These are phyloP conservation scores for Spathaspora hagerdaliae DNA, from an alignment of 805 yeast genomes.

Conservation along the genomic window DNA sequence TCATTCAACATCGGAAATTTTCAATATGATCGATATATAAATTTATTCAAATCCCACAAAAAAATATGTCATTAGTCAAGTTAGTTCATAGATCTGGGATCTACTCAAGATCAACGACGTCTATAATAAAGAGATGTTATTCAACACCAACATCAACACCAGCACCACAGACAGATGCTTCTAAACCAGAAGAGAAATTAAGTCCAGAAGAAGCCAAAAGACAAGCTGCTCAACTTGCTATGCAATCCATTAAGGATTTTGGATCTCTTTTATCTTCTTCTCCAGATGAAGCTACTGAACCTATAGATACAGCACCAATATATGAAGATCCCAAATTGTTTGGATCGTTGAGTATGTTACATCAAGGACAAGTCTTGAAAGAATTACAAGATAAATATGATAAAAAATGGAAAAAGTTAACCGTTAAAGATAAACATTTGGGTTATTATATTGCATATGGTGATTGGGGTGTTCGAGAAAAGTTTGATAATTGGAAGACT, in stretches of 20 bases:
- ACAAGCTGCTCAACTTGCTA: conserved; percentile 37
- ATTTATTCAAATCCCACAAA: too few relatives aligned
- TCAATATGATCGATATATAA: too few relatives aligned
- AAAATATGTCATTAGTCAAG: background rate
- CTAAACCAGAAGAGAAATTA: conserved; percentile 2
- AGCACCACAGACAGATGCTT: too few relatives aligned
- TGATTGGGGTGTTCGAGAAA: conserved; percentile 65
- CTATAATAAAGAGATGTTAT: background rate
- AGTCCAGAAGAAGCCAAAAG: conserved; percentile 13
- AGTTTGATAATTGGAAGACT: conserved; percentile 45
- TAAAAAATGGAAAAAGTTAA: conserved; percentile 52
- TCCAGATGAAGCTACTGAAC: conserved; percentile 39
- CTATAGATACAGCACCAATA: conserved; percentile 44
- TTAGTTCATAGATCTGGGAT: background rate
- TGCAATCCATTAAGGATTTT: conserved; percentile 38
- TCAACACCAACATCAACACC: background rate
- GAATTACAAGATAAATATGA: conserved; percentile 49
- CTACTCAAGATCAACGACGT: background rate
- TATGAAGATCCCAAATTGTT: conserved; percentile 33
- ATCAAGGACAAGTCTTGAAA: conserved; percentile 53
- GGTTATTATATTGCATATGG: conserved; percentile 66
- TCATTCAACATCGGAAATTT: too few relatives aligned
- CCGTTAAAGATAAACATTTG: conserved; percentile 48
- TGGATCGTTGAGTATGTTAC: conserved; percentile 37
- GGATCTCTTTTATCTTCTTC: conserved; percentile 31